phyloP scores from a whole-genome alignment of 371 early-diverging fungal species.

The Ecytonucleospora hepatopenaei region DNA sequence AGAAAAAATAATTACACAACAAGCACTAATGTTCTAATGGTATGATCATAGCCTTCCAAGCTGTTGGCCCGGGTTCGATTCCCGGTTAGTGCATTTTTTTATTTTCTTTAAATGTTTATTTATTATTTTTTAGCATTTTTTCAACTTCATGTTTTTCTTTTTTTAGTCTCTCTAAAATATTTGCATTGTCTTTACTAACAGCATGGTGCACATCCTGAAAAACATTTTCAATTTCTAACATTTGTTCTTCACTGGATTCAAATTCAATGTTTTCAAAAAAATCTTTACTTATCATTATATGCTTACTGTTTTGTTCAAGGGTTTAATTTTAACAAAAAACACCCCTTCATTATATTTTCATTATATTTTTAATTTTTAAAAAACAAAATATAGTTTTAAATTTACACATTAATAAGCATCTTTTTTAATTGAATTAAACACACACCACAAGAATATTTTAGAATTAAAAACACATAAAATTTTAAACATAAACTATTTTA shows the following conservation, averaged over 20 bases:
- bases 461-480: no score
- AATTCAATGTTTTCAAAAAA: neutral
- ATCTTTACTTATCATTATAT: neutral
- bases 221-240: neutral
- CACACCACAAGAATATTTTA: no score
- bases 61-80: conserved; percentile 45
- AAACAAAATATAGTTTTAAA: no score
- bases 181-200: neutral
- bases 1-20: neutral
- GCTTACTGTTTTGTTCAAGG: no score
- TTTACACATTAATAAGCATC: no score
- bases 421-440: no score
- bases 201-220: conserved; percentile 4
- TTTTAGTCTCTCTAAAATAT: conserved; percentile 6
- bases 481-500: no score
- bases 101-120: conserved; percentile 11
- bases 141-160: conserved; percentile 2
- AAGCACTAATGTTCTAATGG: conserved; percentile 41
- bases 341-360: no score
- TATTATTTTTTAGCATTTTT: neutral
- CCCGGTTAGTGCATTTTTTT: conserved; percentile 37
- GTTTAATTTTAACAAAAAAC: no score
- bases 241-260: neutral
- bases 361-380: no score
- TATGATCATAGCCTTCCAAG: conserved; percentile 42